Percentiles rank a stretch among this genome's conserved stretches.
Conservation (phyloP, 805 yeast species). For the Hanseniaspora hatyaiensis region DNA sequence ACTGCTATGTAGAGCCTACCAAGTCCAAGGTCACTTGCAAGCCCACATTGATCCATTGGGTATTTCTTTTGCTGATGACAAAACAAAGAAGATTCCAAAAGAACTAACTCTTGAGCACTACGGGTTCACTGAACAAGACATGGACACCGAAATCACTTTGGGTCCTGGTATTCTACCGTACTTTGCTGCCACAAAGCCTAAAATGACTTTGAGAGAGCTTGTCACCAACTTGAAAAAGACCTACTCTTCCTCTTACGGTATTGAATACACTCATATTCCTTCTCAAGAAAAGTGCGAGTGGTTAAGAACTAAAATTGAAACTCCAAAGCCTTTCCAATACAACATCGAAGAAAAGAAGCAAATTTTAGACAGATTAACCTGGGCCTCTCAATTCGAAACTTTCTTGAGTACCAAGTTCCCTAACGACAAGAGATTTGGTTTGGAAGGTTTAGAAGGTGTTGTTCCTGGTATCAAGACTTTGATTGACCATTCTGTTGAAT, state of each 20-base stretch:
- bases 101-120: conserved; percentile 88
- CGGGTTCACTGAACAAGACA: conserved; percentile 78
- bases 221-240: conserved; percentile 65
- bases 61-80: conserved; percentile 67
- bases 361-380: conserved; percentile 87
- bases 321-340: conserved; percentile 75
- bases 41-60: conserved; percentile 94
- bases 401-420: conserved; percentile 94
- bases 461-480: conserved; percentile 95
- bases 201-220: conserved; percentile 67
- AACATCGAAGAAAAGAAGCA: conserved; percentile 86
- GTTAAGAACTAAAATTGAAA: conserved; percentile 93
- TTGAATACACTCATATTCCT: conserved; percentile 94
- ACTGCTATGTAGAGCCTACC: conserved; percentile 93
- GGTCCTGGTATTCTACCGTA: conserved; percentile 98
- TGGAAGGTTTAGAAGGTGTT: conserved; percentile 95
- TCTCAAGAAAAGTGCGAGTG: conserved; percentile 93
- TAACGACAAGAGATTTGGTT: conserved; percentile 94
- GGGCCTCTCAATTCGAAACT: conserved; percentile 90
- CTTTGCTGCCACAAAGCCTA: conserved; percentile 52
- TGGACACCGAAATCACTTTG: conserved; percentile 69
- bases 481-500: conserved; percentile 84
- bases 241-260: conserved; percentile 82
- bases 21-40: conserved; percentile 94
- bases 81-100: conserved; percentile 46